A percentile compares a stretch with the other conserved stretches of the same genome.
phyloP scores from a whole-genome alignment of 2,329 filamentous ascomycete genomes.

The Teratosphaeria epicoccoides region DNA sequence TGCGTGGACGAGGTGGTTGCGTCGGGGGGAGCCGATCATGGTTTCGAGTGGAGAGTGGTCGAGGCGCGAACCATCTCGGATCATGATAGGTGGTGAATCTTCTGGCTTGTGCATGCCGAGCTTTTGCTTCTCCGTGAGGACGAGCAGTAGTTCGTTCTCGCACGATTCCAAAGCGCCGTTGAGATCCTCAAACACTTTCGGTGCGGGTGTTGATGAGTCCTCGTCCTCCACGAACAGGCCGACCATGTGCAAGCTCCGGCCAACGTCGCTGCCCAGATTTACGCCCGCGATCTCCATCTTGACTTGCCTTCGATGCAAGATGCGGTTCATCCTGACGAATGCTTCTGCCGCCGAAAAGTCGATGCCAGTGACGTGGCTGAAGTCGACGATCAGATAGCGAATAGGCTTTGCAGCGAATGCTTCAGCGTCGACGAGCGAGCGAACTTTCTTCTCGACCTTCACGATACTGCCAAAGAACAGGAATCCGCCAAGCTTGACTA shows the following conservation, averaged over 20 bases:
- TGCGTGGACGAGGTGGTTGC: conserved; percentile 64
- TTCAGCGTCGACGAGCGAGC: conserved; percentile 70
- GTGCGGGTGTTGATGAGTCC: conserved; percentile 43
- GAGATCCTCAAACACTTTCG: conserved; percentile 68
- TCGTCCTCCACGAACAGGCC: conserved; percentile 66
- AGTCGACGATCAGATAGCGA: conserved; percentile 78
- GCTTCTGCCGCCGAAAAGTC: conserved; percentile 96
- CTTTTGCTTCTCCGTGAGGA: conserved; percentile 26
- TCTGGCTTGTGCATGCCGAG: conserved; percentile 31
- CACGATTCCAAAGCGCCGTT: conserved; percentile 91
- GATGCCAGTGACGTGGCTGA: conserved; percentile 79
- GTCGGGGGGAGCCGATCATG: conserved; percentile 62
- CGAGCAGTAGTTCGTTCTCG: conserved; percentile 78
- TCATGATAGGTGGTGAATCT: conserved; percentile 35
- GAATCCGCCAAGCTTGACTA: conserved; percentile 74
- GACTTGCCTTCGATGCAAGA: conserved; percentile 67
- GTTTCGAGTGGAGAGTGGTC: conserved; percentile 14
- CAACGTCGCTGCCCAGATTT: conserved; percentile 62
- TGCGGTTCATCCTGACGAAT: conserved; percentile 81
- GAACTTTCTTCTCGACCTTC: conserved; percentile 80
- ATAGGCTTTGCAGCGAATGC: conserved; percentile 69
- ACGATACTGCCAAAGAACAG: conserved; percentile 61
- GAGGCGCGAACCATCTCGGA: conserved; percentile 4
- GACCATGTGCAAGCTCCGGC: conserved; percentile 68
- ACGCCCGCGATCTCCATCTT: conserved; percentile 75